Evolutionary conservation across 176 grass and related monocot genomes (phyloP).

Genomic region (Phyllostachys edulis): DNA sequence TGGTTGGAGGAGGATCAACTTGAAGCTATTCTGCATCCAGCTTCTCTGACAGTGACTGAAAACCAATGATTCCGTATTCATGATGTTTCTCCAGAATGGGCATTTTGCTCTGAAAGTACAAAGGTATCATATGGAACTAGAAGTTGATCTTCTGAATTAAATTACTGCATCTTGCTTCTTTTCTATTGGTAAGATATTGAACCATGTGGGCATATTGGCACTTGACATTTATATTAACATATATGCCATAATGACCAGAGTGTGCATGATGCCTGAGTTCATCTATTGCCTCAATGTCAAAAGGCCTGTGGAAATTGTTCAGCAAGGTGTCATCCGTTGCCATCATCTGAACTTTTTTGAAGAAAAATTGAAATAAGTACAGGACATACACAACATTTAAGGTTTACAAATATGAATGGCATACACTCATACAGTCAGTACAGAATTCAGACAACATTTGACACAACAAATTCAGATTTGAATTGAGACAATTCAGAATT

Average conservation of each 20-base stretch:
- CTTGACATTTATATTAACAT: slow-evolving; percentile 6
- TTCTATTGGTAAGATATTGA: slow-evolving; percentile 17
- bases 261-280: not conserved
- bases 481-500: no score
- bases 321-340: no score
- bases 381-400: no score
- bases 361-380: no score
- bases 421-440: no score
- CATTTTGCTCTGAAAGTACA: slow-evolving; percentile 71
- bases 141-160: not conserved
- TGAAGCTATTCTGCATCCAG: slow-evolving; percentile 38
- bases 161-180: not conserved
- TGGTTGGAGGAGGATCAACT: slow-evolving; percentile 74
- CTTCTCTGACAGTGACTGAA: slow-evolving; percentile 35
- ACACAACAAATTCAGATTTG: no score
- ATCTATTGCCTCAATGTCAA: not conserved
- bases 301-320: not conserved
- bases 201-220: not conserved
- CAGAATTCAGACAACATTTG: no score
- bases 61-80: slow-evolving; percentile 49
- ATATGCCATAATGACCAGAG: not conserved
- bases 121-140: slow-evolving; percentile 59
- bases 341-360: no score
- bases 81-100: slow-evolving; percentile 82
- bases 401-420: no score